phyloP scores from a whole-genome alignment of 352 stramenopile species.

The Globisporangium polare region DNA sequence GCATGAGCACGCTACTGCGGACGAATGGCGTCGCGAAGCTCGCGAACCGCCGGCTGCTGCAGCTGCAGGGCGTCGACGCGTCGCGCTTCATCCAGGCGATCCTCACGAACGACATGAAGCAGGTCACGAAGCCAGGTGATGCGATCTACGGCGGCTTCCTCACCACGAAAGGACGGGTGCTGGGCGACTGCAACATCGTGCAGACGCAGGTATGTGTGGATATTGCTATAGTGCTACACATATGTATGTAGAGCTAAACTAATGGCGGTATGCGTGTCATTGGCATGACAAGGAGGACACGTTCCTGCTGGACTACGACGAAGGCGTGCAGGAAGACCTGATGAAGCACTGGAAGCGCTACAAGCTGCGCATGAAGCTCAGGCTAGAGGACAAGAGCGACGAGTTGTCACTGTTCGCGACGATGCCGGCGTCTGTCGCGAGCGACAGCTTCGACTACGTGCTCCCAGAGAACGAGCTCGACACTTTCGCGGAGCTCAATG shows the following conservation, averaged over 20 bases:
- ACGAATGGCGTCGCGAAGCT: conserved; percentile 46
- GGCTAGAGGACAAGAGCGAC: conserved; percentile 65
- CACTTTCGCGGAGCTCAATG: conserved; percentile 34
- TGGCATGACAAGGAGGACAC: conserved; percentile 50
- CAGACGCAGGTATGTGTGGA: conserved; percentile 36
- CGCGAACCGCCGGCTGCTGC: conserved; percentile 49
- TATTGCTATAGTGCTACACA: neutral
- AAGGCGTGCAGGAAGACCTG: conserved; percentile 44
- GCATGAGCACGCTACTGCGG: conserved; percentile 26
- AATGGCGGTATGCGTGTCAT: too few relatives aligned
- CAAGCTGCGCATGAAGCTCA: conserved; percentile 84
- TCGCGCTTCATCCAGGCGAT: conserved; percentile 77
- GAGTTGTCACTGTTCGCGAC: conserved; percentile 40
- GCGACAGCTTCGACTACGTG: conserved; percentile 15
- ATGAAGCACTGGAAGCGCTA: conserved; percentile 87
- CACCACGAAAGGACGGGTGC: conserved; percentile 69
- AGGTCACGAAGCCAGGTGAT: conserved; percentile 39
- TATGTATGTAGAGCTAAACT: too few relatives aligned
- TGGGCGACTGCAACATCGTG: conserved; percentile 77
- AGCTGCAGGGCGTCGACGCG: conserved; percentile 67
- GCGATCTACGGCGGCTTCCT: conserved; percentile 79
- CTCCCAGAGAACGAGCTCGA: conserved; percentile 18
- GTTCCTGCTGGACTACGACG: conserved; percentile 74
- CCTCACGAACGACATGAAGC: conserved; percentile 84
- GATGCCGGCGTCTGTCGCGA: conserved; percentile 41